phyloP scores from a whole-genome alignment of 345 rosid species.

The Euphorbia tirucalli region DNA sequence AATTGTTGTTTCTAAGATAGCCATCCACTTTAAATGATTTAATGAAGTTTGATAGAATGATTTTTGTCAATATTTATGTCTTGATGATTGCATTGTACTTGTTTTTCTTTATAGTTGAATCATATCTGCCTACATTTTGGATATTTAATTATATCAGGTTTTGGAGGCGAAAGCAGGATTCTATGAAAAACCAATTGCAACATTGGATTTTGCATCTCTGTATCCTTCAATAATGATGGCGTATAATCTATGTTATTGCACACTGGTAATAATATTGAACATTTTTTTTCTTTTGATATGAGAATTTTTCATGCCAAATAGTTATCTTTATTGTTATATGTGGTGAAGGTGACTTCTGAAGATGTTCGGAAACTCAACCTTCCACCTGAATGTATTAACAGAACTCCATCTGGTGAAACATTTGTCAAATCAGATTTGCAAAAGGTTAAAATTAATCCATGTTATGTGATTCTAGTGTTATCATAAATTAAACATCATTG shows the following conservation, averaged over 20 bases:
- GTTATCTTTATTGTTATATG: constrained; percentile 20
- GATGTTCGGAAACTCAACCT: constrained; percentile 80
- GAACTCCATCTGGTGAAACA: constrained; percentile 91
- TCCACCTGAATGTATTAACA: constrained; percentile 75
- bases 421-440: constrained; percentile 85
- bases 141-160: constrained; percentile 50
- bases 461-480: not conserved
- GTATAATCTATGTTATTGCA: constrained; percentile 92
- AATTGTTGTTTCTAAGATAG: not conserved
- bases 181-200: constrained; percentile 94
- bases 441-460: constrained; percentile 45
- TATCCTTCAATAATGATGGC: constrained; percentile 99
- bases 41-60: not conserved
- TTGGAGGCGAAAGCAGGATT: constrained; percentile 91
- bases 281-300: not conserved
- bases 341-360: constrained; percentile 77
- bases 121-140: constrained; percentile 11
- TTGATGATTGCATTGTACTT: not conserved
- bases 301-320: constrained; percentile 19
- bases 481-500: not conserved
- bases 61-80: not conserved
- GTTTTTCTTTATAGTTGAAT: not conserved
- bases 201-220: constrained; percentile 93
- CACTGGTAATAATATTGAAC: constrained; percentile 56
- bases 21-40: not conserved